Base-by-base conservation (phyloP, 1,284 basidiomycete species). In the Ganoderma multipileum region DNA sequence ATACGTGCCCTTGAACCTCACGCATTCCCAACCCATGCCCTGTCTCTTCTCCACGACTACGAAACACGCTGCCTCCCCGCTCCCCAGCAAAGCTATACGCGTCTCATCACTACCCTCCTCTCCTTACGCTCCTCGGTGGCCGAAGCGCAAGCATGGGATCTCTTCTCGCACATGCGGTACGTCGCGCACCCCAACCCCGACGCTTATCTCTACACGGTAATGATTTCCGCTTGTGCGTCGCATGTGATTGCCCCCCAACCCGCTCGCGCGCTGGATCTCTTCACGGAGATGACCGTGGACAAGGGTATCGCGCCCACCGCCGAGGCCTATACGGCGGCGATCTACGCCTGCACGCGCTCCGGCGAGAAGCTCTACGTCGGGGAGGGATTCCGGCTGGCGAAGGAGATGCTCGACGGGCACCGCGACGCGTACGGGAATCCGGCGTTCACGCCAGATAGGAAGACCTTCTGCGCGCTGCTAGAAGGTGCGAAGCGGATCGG, bases 131-230 rank as follows among this genome's bases (percentile, higher is more conserved):
- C 84, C 38, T 80, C 87, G 30, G 66, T 86, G 20, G 86, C 86
- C 2, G 86, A 86, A 52, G 91, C 92, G 0, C 90, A 94, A 69
- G 96, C 94, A 0, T 98, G 95, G 95, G 95, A 98, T 75, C 85
- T 99, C 30, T 99, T 96, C 79, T 84, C 94, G 2, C 96, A 99
- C 79, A 98, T 98, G 95, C 94, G 98, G 64, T 94, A 98, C 65
- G 92, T 94, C 7, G 95, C 97, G 0, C 96, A 99, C 76, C 91
- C 95, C 0, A 81, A 84, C 2, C 96, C 97, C 0, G 90, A 94
- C 70, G 84, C 85, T 2, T 80, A 86, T 20, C 81, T 97, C 6
- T 99, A 97, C 80, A 87, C 91, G 0, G 79, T 89, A 33, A 98
- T 99, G 95, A 96, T 99, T 74, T 86, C 87, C 1, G 93, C 95